A percentile compares a stretch with the other conserved stretches of the same genome.
Conservation (phyloP, 352 stramenopile species). For the Pythium aphanidermatum region DNA sequence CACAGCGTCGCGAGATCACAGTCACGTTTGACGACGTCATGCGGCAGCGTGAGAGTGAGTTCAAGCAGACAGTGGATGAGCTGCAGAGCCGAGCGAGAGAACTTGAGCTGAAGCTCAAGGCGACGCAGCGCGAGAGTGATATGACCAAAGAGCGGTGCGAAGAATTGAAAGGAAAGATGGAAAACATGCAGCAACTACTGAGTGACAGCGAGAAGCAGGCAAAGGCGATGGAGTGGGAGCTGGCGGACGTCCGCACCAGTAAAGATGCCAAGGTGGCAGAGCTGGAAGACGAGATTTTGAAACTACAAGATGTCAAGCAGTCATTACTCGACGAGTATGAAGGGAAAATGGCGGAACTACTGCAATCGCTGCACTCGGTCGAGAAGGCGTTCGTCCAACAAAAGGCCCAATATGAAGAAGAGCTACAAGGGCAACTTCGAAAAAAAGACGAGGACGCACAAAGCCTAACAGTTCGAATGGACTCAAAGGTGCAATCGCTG, state of each 20-base stretch:
- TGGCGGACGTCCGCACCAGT: constrained; percentile 42
- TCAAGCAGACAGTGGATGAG: constrained; percentile 39
- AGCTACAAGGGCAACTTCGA: constrained; percentile 39
- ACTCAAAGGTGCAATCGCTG: constrained; percentile 42
- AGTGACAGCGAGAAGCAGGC: constrained; percentile 57
- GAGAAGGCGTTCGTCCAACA: constrained; percentile 83
- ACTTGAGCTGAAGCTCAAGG: constrained; percentile 60
- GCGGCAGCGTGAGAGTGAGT: constrained; percentile 56
- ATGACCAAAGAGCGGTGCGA: constrained; percentile 33
- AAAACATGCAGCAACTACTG: constrained; percentile 56
- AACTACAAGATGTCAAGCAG: constrained; percentile 70
- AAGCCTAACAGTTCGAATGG: constrained; percentile 13
- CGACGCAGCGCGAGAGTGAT: constrained; percentile 34
- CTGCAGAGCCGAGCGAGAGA: constrained; percentile 36
- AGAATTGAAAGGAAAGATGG: constrained; percentile 56
- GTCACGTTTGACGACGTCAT: constrained; percentile 77
- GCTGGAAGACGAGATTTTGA: constrained; percentile 48
- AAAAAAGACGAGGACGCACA: constrained; percentile 32
- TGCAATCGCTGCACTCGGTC: constrained; percentile 75
- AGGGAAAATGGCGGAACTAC: constrained; percentile 74
- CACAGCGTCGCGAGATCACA: constrained; percentile 60
- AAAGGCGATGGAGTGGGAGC: constrained; percentile 65
- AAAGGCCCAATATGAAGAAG: constrained; percentile 69
- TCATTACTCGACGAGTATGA: constrained; percentile 81
- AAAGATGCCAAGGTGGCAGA: constrained; percentile 63